Conservation (phyloP, 805 yeast species). For the Candida silvicultrix region DNA sequence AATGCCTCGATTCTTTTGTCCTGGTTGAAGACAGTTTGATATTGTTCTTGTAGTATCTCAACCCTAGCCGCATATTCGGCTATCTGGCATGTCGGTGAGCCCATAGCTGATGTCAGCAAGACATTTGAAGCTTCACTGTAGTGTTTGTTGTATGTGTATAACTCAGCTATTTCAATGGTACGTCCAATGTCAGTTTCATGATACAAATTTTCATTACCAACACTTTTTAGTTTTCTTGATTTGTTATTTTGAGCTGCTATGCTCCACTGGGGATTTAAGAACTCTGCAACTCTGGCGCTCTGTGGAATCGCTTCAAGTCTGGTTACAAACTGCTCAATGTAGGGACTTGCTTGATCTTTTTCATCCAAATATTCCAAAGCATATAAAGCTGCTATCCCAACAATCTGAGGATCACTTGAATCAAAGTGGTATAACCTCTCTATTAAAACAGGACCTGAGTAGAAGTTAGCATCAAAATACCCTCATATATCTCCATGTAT, state of each 20-base stretch:
- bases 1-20: constrained; percentile 20
- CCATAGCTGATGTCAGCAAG: constrained; percentile 9
- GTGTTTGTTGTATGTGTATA: constrained; percentile 12
- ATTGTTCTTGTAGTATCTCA: constrained; percentile 16
- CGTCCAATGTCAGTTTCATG: constrained; percentile 17
- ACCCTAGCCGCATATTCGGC: constrained; percentile 17
- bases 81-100: constrained; percentile 13
- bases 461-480: neutral
- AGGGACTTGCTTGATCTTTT: neutral
- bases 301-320: neutral
- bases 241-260: constrained; percentile 1
- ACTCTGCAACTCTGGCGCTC: neutral
- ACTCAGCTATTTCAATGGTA: constrained; percentile 10
- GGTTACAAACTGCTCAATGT: neutral
- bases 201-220: constrained; percentile 16
- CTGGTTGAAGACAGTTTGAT: constrained; percentile 9
- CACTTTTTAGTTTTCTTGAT: constrained; percentile 4
- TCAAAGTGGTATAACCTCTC: neutral
- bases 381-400: neutral
- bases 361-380: neutral
- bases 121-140: constrained; percentile 17
- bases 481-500: neutral
- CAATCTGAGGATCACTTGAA: neutral
- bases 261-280: constrained; percentile 6
- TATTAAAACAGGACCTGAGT: neutral